These are phyloP conservation scores for Aureobasidium sp. DNA, from an alignment of 2,329 filamentous ascomycete species.

Conservation along the genomic window DNA sequence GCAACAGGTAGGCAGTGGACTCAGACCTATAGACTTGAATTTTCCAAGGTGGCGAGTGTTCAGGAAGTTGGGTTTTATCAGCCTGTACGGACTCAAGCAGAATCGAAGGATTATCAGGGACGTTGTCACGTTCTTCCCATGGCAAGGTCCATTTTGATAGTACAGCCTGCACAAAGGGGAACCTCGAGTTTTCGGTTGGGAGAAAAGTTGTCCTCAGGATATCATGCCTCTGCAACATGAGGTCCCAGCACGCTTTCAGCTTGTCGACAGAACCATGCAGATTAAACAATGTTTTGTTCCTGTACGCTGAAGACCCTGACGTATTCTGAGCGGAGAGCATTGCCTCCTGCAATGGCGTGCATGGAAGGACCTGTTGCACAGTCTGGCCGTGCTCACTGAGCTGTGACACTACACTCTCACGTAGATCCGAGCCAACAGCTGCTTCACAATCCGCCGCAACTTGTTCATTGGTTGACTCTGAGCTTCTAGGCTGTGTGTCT, in stretches of 20 bases:
- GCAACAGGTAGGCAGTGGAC: slow-evolving; percentile 29
- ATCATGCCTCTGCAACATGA: slow-evolving; percentile 56
- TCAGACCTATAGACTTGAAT: slow-evolving; percentile 23
- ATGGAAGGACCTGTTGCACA: slow-evolving; percentile 59
- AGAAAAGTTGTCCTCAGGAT: slow-evolving; percentile 73
- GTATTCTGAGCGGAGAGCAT: slow-evolving; percentile 59
- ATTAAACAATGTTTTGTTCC: slow-evolving; percentile 60
- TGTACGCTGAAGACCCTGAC: slow-evolving; percentile 49
- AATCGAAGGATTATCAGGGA: neutral
- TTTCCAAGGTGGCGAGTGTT: slow-evolving; percentile 23
- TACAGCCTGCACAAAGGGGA: slow-evolving; percentile 66
- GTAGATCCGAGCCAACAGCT: slow-evolving; percentile 4
- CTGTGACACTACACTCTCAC: slow-evolving; percentile 3
- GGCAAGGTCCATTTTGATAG: slow-evolving; percentile 40
- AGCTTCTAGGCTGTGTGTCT: slow-evolving; percentile 19
- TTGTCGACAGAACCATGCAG: slow-evolving; percentile 42
- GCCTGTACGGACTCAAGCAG: slow-evolving; percentile 14
- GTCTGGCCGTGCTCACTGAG: slow-evolving; percentile 20
- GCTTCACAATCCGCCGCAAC: neutral
- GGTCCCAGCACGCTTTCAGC: slow-evolving; percentile 53
- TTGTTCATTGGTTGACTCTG: neutral
- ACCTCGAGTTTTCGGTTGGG: slow-evolving; percentile 49
- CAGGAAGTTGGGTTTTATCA: slow-evolving; percentile 14
- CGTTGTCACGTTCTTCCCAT: slow-evolving; percentile 28
- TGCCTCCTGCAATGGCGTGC: slow-evolving; percentile 78